Base-by-base conservation (phyloP, 2,329 filamentous ascomycete species). In the Chaetomium sp. region DNA sequence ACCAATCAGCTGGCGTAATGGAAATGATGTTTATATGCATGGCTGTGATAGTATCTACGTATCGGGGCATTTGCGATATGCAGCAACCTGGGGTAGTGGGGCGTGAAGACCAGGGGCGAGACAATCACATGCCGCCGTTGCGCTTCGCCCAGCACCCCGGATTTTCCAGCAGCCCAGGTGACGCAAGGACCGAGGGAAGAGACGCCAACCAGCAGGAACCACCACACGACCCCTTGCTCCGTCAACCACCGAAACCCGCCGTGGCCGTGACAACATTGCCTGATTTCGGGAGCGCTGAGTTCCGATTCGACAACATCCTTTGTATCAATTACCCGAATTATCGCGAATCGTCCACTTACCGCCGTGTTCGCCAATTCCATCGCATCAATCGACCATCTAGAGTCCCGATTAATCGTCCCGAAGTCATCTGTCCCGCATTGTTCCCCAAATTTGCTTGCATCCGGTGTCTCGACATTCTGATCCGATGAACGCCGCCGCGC, bases 121-220 rank as follows among this genome's bases (percentile, higher is more conserved):
- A 53, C 46, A 59, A 64, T 64, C 62, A 64, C 62, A 64, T 64
- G 62, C 59, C 52, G 55, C 6, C 33, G 44, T 38, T 14, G 19
- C 45, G 45, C 9, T 40, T 53, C 19, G 46, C 19, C 46, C 19
- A 27, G 19, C 40, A 49, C 33, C 59, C 55, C 52, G 53, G 54
- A 45, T 49, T 12, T 61, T 61, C 53, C 58, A 62, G 57, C 44
- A n/a, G n/a, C n/a, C n/a, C n/a, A 61, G 56, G 62, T 65, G 63
- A 65, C 63, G 61, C 63, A 64, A 64, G 53, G 61, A 47, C 61
- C 63, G 61, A 64, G 62, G 62, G 48, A 58, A 53, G 48, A 49
- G 41, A 11, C 14, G 27, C 19, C 43, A 38, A 12, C 14, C 11
- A 35, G 33, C n/a, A 36, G 45, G 45, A 48, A 48, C 45, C 45